Evolutionary conservation across 2,329 filamentous ascomycete genomes (phyloP).

Genomic region (Fusarium buxicola): DNA sequence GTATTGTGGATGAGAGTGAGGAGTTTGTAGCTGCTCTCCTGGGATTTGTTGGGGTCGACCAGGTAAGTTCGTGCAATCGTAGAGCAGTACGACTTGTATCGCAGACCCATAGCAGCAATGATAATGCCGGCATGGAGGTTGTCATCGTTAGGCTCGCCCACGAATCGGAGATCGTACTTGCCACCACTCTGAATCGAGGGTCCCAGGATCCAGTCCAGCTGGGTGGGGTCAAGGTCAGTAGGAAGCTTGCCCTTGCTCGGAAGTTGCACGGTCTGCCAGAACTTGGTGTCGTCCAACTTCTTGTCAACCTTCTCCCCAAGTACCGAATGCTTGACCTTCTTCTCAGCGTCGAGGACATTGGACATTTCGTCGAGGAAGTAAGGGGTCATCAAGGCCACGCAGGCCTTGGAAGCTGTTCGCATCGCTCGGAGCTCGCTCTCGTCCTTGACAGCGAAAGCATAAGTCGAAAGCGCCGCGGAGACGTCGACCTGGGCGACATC

Average conservation of each 20-base stretch:
- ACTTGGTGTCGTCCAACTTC: constrained; percentile 93
- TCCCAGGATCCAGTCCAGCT: constrained; percentile 94
- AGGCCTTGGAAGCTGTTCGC: constrained; percentile 93
- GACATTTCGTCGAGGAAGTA: constrained; percentile 99
- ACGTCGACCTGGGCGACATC: constrained; percentile 92
- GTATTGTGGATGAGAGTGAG: constrained; percentile 85
- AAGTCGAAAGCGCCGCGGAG: constrained; percentile 80
- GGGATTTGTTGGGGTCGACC: constrained; percentile 95
- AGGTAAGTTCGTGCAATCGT: constrained; percentile 93
- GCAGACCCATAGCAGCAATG: constrained; percentile 87
- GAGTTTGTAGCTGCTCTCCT: constrained; percentile 94
- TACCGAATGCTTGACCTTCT: constrained; percentile 91
- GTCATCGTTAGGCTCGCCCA: constrained; percentile 81
- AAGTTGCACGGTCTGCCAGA: constrained; percentile 84
- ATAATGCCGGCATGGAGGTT: constrained; percentile 92
- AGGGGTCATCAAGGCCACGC: constrained; percentile 92
- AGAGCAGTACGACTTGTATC: constrained; percentile 96
- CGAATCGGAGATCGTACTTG: constrained; percentile 90
- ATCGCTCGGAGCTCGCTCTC: constrained; percentile 94
- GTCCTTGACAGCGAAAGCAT: constrained; percentile 92
- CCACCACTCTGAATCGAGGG: constrained; percentile 95
- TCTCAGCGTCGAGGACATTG: constrained; percentile 92
- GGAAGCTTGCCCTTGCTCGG: constrained; percentile 81
- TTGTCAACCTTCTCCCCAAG: constrained; percentile 88
- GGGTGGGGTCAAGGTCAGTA: constrained; percentile 84